Percentiles rank a stretch among this genome's conserved stretches.
Evolutionary conservation across 2,329 filamentous ascomycete genomes (phyloP).

Genomic region (Trichoderma arundinaceum): DNA sequence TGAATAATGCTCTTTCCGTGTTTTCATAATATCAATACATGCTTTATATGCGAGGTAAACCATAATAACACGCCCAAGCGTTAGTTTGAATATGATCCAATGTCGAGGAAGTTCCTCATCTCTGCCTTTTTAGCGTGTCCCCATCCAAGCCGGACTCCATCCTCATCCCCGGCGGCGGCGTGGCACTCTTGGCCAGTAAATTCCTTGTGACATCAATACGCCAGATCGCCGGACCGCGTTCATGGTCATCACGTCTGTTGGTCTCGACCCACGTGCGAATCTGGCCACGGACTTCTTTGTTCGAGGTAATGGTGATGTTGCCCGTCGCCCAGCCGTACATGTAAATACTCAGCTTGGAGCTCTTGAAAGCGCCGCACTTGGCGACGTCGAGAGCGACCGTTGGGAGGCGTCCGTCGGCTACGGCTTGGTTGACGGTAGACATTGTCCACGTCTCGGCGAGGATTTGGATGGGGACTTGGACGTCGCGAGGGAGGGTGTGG

Average conservation of each 20-base stretch:
- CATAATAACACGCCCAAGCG: not conserved
- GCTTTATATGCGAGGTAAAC: not conserved
- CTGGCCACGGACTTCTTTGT: conserved; percentile 49
- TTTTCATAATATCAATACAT: not conserved
- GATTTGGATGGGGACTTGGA: conserved; percentile 47
- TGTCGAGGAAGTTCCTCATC: not conserved
- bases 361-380: conserved; percentile 43
- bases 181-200: conserved; percentile 44
- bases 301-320: conserved; percentile 48
- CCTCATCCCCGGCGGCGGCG: conserved; percentile 33
- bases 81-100: not conserved
- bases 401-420: conserved; percentile 41
- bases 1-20: not conserved
- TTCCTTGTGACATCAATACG: conserved; percentile 46
- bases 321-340: conserved; percentile 48
- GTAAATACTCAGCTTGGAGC: conserved; percentile 48
- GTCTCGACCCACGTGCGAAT: conserved; percentile 45
- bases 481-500: conserved; percentile 40
- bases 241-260: conserved; percentile 39
- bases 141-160: not conserved
- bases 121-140: not conserved
- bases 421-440: conserved; percentile 37
- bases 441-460: conserved; percentile 40
- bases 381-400: conserved; percentile 45
- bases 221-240: conserved; percentile 44